A percentile compares a stretch with the other conserved stretches of the same genome.
Evolutionary conservation across 305 asterid genomes (phyloP).

Genomic region (Andrographis paniculata): DNA sequence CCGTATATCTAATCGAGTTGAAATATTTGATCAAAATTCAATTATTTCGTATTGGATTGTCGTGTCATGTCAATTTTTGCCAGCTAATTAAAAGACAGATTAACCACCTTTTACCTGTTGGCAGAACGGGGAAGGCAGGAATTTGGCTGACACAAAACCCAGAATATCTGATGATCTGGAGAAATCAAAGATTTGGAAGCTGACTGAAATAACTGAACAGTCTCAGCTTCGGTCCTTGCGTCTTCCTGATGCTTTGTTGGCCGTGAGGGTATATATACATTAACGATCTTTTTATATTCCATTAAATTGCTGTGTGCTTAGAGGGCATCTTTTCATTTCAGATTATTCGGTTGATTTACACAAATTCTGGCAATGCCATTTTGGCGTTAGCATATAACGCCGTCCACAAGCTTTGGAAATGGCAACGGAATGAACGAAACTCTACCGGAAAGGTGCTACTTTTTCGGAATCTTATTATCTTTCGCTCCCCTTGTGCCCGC

Average conservation of each 20-base stretch:
- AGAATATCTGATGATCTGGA: constrained; percentile 31
- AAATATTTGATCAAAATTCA: too few species aligned
- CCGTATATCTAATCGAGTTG: too few species aligned
- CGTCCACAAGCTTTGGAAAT: constrained; percentile 73
- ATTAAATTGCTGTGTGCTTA: background rate
- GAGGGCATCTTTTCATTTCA: constrained; percentile 20
- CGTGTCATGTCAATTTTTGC: too few species aligned
- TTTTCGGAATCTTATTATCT: constrained; percentile 8
- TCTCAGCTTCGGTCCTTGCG: constrained; percentile 46
- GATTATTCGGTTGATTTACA: constrained; percentile 52
- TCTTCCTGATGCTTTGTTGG: constrained; percentile 43
- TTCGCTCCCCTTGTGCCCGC: constrained; percentile 4
- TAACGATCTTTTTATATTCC: background rate
- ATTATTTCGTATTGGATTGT: too few species aligned
- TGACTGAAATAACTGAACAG: constrained; percentile 46
- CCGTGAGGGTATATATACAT: constrained; percentile 49
- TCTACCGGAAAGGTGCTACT: constrained; percentile 36
- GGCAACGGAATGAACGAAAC: constrained; percentile 45
- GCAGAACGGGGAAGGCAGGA: constrained; percentile 44
- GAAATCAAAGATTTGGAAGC: constrained; percentile 46
- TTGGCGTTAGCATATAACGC: constrained; percentile 60
- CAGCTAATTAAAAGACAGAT: too few species aligned
- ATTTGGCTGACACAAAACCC: constrained; percentile 36
- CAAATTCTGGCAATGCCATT: constrained; percentile 55
- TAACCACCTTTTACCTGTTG: background rate